These are phyloP conservation scores for Colletotrichum eleusines DNA, from an alignment of 2,329 filamentous ascomycete genomes.

Conservation along the genomic window DNA sequence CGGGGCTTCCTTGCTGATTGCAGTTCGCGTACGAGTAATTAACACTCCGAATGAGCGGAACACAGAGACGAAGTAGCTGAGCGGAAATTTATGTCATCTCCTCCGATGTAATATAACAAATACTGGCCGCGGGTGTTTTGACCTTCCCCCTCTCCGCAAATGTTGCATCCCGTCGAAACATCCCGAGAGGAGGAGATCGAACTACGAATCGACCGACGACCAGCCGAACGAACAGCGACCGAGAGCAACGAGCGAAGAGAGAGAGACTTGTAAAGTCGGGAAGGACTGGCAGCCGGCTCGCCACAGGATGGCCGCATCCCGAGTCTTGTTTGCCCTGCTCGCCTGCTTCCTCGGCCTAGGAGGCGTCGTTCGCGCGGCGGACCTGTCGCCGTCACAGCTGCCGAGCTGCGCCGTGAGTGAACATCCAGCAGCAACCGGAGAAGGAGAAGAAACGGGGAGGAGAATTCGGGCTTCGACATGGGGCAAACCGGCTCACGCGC, in stretches of 20 bases:
- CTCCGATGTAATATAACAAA: no score
- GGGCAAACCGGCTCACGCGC: neutral
- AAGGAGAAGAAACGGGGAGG: no score
- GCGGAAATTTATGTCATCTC: neutral
- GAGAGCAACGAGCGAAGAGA: neutral
- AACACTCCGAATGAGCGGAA: neutral
- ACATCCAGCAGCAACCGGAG: neutral
- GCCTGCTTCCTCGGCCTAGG: slow-evolving; percentile 23
- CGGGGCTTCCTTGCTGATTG: neutral
- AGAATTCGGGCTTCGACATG: no score
- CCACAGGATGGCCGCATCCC: slow-evolving; percentile 23
- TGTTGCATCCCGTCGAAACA: neutral
- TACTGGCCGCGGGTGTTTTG: neutral
- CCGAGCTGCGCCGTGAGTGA: slow-evolving; percentile 31
- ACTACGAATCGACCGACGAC: neutral
- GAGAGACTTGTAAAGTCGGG: neutral
- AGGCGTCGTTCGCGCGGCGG: neutral
- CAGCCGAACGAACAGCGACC: neutral
- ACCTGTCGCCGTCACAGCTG: slow-evolving; percentile 1
- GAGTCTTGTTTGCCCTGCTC: slow-evolving; percentile 20
- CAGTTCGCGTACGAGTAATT: neutral
- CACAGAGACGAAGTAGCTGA: no score
- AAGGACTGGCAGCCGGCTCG: neutral
- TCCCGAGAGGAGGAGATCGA: neutral
- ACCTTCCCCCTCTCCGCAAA: neutral